phyloP scores from a whole-genome alignment of 2,329 filamentous ascomycete species.

The Cercospora zeina region DNA sequence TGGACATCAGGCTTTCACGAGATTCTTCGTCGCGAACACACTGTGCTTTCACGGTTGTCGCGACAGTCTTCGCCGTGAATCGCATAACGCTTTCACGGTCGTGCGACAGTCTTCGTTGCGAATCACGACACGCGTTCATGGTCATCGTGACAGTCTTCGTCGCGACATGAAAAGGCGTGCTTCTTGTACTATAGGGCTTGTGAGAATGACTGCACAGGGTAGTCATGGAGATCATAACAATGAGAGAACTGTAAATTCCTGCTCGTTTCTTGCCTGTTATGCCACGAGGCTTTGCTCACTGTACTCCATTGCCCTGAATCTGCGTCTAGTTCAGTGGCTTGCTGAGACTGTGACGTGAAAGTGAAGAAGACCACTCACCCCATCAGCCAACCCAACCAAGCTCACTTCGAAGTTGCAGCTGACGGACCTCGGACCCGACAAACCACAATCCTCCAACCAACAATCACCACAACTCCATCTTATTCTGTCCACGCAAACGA shows the following conservation, averaged over 20 bases:
- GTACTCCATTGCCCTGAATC: neutral
- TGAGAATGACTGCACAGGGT: neutral
- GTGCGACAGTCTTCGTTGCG: too few species aligned
- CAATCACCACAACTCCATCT: neutral
- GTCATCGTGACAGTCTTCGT: neutral
- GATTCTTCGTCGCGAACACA: neutral
- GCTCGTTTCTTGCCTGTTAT: neutral
- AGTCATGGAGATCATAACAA: neutral
- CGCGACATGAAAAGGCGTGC: neutral
- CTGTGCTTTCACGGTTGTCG: neutral
- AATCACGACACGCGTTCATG: too few species aligned
- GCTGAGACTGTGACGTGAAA: neutral
- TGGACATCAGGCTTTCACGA: neutral
- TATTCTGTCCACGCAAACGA: neutral
- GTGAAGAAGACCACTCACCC: neutral
- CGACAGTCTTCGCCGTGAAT: neutral
- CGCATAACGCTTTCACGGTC: too few species aligned
- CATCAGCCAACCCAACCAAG: neutral
- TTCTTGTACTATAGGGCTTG: conserved; percentile 1
- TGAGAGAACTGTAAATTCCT: neutral
- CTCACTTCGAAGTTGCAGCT: neutral
- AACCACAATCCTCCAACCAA: neutral
- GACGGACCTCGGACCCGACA: conserved; percentile 1
- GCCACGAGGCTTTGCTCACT: neutral
- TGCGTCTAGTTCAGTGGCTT: neutral